phyloP scores from a whole-genome alignment of 768 basidiomycete species.

The Boletus speciosus region DNA sequence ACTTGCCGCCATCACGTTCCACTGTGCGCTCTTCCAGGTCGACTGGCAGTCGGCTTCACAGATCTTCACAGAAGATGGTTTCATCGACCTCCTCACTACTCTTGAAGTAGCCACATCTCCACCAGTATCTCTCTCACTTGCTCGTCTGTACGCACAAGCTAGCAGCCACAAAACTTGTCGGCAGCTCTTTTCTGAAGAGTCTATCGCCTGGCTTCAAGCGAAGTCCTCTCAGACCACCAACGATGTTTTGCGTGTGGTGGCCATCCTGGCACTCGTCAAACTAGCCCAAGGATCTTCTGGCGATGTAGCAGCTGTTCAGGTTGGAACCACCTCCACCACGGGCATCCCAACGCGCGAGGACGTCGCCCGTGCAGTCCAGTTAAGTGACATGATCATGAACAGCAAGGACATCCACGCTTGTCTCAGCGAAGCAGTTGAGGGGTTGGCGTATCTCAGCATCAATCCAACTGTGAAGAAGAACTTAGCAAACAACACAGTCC shows the following conservation, averaged over 20 bases:
- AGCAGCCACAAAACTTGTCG: constrained; percentile 73
- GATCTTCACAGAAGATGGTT: constrained; percentile 62
- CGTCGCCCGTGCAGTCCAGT: constrained; percentile 45
- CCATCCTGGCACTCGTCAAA: constrained; percentile 77
- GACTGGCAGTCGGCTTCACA: constrained; percentile 63
- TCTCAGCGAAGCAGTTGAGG: constrained; percentile 71
- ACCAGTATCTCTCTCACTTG: constrained; percentile 54
- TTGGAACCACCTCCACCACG: constrained; percentile 9
- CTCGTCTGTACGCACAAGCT: constrained; percentile 74
- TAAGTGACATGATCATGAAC: constrained; percentile 55
- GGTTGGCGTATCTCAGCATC: constrained; percentile 76
- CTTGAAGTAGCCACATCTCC: constrained; percentile 59
- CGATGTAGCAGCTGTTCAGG: constrained; percentile 35
- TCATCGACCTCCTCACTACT: constrained; percentile 58
- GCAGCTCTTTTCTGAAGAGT: constrained; percentile 52
- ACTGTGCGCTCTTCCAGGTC: constrained; percentile 82
- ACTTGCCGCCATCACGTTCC: constrained; percentile 57
- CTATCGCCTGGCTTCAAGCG: constrained; percentile 63
- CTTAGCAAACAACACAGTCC: constrained; percentile 56
- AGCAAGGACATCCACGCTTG: constrained; percentile 38
- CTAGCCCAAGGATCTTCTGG: constrained; percentile 54
- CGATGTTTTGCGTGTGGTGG: constrained; percentile 50
- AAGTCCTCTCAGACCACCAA: constrained; percentile 49
- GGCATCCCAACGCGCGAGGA: constrained; percentile 29
- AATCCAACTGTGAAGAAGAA: constrained; percentile 60